Evolutionary conservation across 2,329 filamentous ascomycete genomes (phyloP), one percentile per base, ranked within the genome.

Genomic region (Claviceps arundinis): DNA sequence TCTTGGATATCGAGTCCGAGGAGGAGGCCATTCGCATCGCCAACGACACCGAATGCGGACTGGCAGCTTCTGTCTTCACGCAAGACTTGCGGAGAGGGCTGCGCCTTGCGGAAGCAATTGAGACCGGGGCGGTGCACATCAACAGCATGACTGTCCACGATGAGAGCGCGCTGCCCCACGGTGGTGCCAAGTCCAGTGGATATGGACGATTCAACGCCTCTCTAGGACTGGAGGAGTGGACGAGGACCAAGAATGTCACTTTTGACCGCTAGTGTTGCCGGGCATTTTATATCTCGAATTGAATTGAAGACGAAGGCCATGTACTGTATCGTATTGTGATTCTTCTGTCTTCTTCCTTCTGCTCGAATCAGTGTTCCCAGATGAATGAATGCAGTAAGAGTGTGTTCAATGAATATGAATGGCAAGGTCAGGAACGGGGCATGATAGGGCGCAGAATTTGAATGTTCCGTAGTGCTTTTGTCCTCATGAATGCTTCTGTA

Each of bases 11-110:
- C 26, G 73, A 80, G n/a, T 73, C 68, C 2, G 84, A 87, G 47
- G 85, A 88, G 37, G 83, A 89, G 57, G 87, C 86, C 0, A 66
- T 93, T 24, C 69, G 73, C 34, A 70, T 91, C 17, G 86, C 87
- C 14, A 94, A 95, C 62, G 85, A 91, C 59, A 89, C 84, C 1
- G 84, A 89, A 48, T 93, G 89, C 62, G 88, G 88, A 3, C 74
- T 94, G 9, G 73, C 74, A 2, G 76, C 81, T 3, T 77, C 86
- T 0, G 77, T 94, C 2, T 94, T 89, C 64, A 89, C 87, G 0
- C 70, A 77, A 57, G 81, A 88, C 62, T 67, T 91, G 50, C 68
- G 73, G 48, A 70, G 73, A 43, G 83, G 74, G 0, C 62, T 86
- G 55, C 70, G 76, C 5, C 65, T 86, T n/a, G 81, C 82, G 5